phyloP scores from a whole-genome alignment of 108 stramenopile genomes.

The Nannochloropsis salina region DNA sequence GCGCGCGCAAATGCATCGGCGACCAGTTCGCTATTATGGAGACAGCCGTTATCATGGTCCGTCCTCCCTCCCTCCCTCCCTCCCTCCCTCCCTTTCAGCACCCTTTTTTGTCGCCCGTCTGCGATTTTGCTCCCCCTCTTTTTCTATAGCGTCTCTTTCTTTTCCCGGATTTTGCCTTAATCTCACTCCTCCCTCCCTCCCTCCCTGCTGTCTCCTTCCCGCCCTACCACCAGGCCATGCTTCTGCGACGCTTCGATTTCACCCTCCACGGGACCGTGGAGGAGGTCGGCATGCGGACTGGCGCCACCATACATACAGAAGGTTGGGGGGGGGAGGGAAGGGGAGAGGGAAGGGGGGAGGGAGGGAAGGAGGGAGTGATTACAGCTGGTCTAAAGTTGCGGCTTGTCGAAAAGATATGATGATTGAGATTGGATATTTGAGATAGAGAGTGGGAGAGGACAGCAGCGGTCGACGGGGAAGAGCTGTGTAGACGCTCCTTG shows the following conservation, averaged over 20 bases:
- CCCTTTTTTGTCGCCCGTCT: too few species aligned
- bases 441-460: too few species aligned
- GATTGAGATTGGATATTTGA: too few species aligned
- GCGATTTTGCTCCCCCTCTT: too few species aligned
- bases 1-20: slow-evolving; percentile 86
- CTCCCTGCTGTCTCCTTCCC: too few species aligned
- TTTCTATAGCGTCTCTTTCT: background rate
- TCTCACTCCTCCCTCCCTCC: background rate
- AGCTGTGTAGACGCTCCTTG: too few species aligned
- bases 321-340: too few species aligned
- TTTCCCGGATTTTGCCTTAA: background rate
- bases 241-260: slow-evolving; percentile 34
- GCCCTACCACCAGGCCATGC: slow-evolving; percentile 31
- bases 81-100: background rate
- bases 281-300: slow-evolving; percentile 39
- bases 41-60: slow-evolving; percentile 70
- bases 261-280: slow-evolving; percentile 26
- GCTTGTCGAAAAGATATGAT: too few species aligned
- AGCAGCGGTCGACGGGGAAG: too few species aligned
- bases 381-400: too few species aligned
- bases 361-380: too few species aligned
- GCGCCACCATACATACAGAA: slow-evolving; percentile 43
- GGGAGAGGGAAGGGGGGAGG: too few species aligned
- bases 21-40: slow-evolving; percentile 93
- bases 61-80: slow-evolving; percentile 47